phyloP scores from a whole-genome alignment of 805 yeast species.

The Starmerella lactis-condensi region DNA sequence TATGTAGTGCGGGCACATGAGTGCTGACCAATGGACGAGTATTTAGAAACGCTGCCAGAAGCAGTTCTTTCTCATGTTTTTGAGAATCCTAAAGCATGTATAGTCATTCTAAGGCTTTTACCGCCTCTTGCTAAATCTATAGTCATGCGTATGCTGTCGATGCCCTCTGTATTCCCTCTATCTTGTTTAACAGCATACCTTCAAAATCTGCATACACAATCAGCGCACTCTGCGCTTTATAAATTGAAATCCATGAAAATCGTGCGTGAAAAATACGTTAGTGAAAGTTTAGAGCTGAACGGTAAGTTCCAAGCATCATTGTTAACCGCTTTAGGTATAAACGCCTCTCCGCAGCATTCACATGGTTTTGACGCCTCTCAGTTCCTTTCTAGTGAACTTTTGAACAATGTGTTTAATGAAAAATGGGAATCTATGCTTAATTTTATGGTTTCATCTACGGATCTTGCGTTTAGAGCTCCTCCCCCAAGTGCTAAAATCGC shows the following conservation, averaged over 20 bases:
- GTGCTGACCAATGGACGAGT: constrained; percentile 39
- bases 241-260: constrained; percentile 60
- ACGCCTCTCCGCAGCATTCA: constrained; percentile 35
- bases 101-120: constrained; percentile 75
- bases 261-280: constrained; percentile 35
- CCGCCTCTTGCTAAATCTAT: constrained; percentile 81
- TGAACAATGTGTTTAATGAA: constrained; percentile 62
- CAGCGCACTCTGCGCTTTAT: constrained; percentile 58
- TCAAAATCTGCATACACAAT: constrained; percentile 33
- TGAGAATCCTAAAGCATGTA: constrained; percentile 80
- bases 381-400: constrained; percentile 25
- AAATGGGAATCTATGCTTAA: constrained; percentile 93
- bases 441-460: constrained; percentile 81
- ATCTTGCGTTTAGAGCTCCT: constrained; percentile 4
- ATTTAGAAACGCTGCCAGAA: constrained; percentile 77
- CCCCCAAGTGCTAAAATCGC: constrained; percentile 30
- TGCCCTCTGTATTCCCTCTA: constrained; percentile 50
- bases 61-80: constrained; percentile 67
- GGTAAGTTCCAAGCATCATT: constrained; percentile 58
- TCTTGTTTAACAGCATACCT: constrained; percentile 62
- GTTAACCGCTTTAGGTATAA: constrained; percentile 71
- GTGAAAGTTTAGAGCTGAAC: constrained; percentile 38
- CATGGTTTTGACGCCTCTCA: constrained; percentile 70
- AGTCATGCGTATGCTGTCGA: constrained; percentile 71
- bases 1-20: not conserved